Base-by-base conservation (phyloP, 495 filamentous ascomycete genomes). In the Aspergillus sparsus region DNA sequence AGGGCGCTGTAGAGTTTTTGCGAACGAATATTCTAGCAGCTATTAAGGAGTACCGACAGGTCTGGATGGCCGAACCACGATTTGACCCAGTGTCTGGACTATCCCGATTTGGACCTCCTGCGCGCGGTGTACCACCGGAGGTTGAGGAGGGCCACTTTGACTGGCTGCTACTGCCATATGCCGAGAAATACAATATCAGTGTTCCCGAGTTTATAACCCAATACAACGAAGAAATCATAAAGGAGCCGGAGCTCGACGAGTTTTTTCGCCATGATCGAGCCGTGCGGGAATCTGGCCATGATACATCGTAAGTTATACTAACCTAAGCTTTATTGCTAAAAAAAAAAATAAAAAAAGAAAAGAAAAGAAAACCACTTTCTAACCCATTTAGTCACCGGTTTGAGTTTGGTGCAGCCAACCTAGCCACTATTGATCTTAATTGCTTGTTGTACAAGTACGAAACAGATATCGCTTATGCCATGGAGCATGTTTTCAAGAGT, bases 21-120 rank as follows among this genome's bases (percentile, higher is more conserved):
- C 49, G 49, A 31, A 34, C 21, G 4, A 31, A 21, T 5, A 32
- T 51, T 12, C 10, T 51, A 11, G 49, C 49, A 11, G 49, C 49
- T 6, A 51, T 51, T 10, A 51, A 51, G 18, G 49, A 51, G 49
- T 51, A 51, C 21, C 21, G 49, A 32, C 49, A 51, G 49, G 49
- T 51, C 7, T 51, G 49, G 49, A 51, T 15, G 21, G 49, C 49
- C 4, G 49, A 51, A 34, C 49, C 49, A 8, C 21, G 49, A 12
- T 51, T 33, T 51, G 49, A 51, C 21, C 49, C 49, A 12, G 49
- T 33, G 10, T 33, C 49, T n/a, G 49, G 49, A 15, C 32, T 51
- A 2, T 51, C 49, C 10, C 49, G 49, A 3, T 51, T 51, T 31
- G 49, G 49, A n/a, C 49, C 49, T 34, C 49, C 49, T 32, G 49